Conservation (phyloP, 2,329 filamentous ascomycete genomes). For the Juglanconis oblonga region DNA sequence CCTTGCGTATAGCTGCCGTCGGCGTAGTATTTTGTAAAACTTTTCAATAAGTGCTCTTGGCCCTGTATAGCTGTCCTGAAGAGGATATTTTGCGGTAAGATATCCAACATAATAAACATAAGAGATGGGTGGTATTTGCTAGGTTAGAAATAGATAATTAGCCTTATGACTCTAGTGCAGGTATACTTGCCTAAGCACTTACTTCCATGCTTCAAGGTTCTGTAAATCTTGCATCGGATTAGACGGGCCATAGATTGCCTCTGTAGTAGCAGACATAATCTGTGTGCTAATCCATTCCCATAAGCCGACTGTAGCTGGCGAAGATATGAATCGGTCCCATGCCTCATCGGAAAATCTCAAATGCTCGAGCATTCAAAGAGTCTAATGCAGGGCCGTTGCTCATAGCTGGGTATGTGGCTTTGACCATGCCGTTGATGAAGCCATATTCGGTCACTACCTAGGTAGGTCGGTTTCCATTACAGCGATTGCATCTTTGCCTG, state of each 20-base stretch:
- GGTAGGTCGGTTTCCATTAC: slow-evolving; percentile 17
- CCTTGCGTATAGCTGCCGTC: slow-evolving; percentile 14
- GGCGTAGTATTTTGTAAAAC: slow-evolving; percentile 11
- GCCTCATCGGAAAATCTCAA: slow-evolving; percentile 9
- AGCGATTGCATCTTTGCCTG: slow-evolving; percentile 9
- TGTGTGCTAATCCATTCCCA: slow-evolving; percentile 15
- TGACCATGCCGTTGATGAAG: slow-evolving; percentile 19
- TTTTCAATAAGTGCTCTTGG: not conserved
- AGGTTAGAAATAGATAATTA: not conserved
- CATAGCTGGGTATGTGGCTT: slow-evolving; percentile 16
- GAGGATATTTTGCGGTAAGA: slow-evolving; percentile 18
- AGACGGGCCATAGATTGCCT: slow-evolving; percentile 19
- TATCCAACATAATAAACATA: slow-evolving; percentile 20
- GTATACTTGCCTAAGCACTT: not conserved
- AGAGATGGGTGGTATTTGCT: slow-evolving; percentile 19
- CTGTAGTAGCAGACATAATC: slow-evolving; percentile 20
- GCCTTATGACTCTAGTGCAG: not conserved
- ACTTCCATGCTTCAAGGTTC: slow-evolving; percentile 14
- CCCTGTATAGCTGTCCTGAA: not conserved
- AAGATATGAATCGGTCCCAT: not conserved
- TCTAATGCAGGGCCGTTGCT: slow-evolving; percentile 10
- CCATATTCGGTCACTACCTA: slow-evolving; percentile 16
- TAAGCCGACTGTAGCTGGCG: slow-evolving; percentile 1
- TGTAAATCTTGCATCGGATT: slow-evolving; percentile 19
- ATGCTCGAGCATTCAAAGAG: not conserved